These are phyloP conservation scores for Raddia distichophylla DNA, from an alignment of 176 grass and related monocot species.

Conservation along the genomic window DNA sequence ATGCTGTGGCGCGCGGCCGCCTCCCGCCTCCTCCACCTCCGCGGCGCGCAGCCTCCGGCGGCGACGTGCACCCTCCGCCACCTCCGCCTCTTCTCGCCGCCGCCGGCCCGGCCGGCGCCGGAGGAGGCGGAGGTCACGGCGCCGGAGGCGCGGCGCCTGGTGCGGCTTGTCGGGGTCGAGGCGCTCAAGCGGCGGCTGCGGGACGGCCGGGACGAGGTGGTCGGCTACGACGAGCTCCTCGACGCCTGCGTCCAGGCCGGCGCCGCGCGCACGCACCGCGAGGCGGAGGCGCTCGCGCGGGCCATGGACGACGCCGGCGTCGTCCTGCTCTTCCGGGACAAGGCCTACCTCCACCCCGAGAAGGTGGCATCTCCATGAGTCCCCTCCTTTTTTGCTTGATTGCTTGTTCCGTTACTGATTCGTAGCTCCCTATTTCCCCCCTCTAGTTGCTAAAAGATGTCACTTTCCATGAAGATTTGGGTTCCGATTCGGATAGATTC, in stretches of 20 bases:
- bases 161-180: constrained; percentile 67
- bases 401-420: not conserved
- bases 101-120: not conserved
- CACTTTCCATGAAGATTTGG: not conserved
- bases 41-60: not conserved
- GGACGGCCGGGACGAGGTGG: constrained; percentile 47
- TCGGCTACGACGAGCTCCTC: constrained; percentile 60
- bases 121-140: constrained; percentile 26
- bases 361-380: constrained; percentile 38
- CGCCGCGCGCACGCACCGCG: constrained; percentile 50
- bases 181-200: constrained; percentile 60
- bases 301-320: constrained; percentile 60
- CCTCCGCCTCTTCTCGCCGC: constrained; percentile 41
- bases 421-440: too few relatives aligned
- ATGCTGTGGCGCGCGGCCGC: constrained; percentile 31
- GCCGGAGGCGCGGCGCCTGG: constrained; percentile 59
- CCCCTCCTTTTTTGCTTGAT: not conserved
- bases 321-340: constrained; percentile 70
- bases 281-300: constrained; percentile 51
- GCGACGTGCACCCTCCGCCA: not conserved
- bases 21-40: constrained; percentile 15
- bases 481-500: not conserved
- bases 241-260: constrained; percentile 59
- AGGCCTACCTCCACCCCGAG: constrained; percentile 73
- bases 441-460: not conserved